These are phyloP conservation scores for Peronosclerospora sorghi DNA, from an alignment of 352 stramenopile genomes.

Conservation along the genomic window DNA sequence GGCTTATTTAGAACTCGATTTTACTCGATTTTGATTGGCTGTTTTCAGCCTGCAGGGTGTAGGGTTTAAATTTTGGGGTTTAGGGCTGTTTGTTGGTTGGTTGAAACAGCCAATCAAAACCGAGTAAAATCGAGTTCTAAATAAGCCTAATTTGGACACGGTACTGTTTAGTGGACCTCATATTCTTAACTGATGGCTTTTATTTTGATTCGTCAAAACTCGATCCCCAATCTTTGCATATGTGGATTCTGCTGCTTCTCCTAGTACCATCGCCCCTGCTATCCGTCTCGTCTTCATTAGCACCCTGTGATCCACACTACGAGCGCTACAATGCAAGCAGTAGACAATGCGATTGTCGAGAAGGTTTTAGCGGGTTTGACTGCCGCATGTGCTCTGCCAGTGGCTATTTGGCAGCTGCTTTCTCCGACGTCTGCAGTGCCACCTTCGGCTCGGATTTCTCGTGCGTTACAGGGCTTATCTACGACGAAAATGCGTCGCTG, in stretches of 20 bases:
- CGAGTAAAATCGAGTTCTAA: no score
- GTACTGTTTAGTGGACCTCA: no score
- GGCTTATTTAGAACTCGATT: no score
- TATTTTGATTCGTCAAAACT: no score
- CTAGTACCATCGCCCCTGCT: background rate
- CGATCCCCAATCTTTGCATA: no score
- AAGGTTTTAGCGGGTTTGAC: slow-evolving; percentile 46
- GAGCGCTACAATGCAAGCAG: slow-evolving; percentile 42
- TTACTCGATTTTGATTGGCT: no score
- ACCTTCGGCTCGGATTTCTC: slow-evolving; percentile 25
- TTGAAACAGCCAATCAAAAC: no score
- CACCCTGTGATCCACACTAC: slow-evolving; percentile 45
- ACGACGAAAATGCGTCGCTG: slow-evolving; percentile 25
- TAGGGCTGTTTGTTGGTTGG: no score
- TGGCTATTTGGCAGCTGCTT: background rate
- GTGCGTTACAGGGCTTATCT: slow-evolving; percentile 42
- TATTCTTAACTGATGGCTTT: no score
- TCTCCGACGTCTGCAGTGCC: slow-evolving; percentile 18
- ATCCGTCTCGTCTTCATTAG: background rate
- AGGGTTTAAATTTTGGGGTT: no score
- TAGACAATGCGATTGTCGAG: slow-evolving; percentile 38
- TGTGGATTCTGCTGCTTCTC: background rate
- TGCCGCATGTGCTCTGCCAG: slow-evolving; percentile 46
- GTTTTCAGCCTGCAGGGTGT: no score
- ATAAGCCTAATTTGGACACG: no score